Percentiles rank a stretch among this genome's conserved stretches.
phyloP scores from a whole-genome alignment of 2,329 filamentous ascomycete genomes.

The Zymoseptoria pseudotritici region DNA sequence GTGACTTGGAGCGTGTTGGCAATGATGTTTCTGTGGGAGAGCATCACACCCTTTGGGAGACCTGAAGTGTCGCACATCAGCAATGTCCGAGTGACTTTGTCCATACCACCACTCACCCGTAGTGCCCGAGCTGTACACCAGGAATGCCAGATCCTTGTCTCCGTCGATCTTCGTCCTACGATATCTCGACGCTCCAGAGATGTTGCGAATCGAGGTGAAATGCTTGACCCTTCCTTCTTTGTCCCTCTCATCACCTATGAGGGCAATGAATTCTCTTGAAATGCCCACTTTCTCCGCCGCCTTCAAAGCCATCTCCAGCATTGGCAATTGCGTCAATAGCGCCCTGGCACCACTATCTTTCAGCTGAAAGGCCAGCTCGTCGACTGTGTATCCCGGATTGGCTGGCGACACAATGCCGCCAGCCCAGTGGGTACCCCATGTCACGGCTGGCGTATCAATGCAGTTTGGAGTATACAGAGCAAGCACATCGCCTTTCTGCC shows the following conservation, averaged over 20 bases:
- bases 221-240: slow-evolving; percentile 56
- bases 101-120: slow-evolving; percentile 52
- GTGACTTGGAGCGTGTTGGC: slow-evolving; percentile 52
- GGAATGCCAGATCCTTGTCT: slow-evolving; percentile 66
- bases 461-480: slow-evolving; percentile 77
- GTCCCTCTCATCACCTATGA: slow-evolving; percentile 65
- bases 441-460: slow-evolving; percentile 72
- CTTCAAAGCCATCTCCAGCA: slow-evolving; percentile 56
- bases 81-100: neutral
- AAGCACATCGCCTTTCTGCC: slow-evolving; percentile 76
- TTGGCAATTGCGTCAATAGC: slow-evolving; percentile 63
- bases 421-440: slow-evolving; percentile 74
- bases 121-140: slow-evolving; percentile 85
- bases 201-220: slow-evolving; percentile 63
- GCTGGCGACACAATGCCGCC: slow-evolving; percentile 76
- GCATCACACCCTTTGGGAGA: slow-evolving; percentile 83
- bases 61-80: slow-evolving; percentile 52
- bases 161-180: slow-evolving; percentile 58
- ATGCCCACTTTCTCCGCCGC: slow-evolving; percentile 67
- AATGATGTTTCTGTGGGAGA: slow-evolving; percentile 76
- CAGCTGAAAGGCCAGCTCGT: slow-evolving; percentile 78
- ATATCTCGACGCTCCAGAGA: slow-evolving; percentile 51
- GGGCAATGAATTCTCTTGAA: slow-evolving; percentile 61
- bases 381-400: slow-evolving; percentile 76
- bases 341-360: slow-evolving; percentile 68